Conservation (phyloP, 371 early-diverging fungal genomes). For the Mucor racemosus region DNA sequence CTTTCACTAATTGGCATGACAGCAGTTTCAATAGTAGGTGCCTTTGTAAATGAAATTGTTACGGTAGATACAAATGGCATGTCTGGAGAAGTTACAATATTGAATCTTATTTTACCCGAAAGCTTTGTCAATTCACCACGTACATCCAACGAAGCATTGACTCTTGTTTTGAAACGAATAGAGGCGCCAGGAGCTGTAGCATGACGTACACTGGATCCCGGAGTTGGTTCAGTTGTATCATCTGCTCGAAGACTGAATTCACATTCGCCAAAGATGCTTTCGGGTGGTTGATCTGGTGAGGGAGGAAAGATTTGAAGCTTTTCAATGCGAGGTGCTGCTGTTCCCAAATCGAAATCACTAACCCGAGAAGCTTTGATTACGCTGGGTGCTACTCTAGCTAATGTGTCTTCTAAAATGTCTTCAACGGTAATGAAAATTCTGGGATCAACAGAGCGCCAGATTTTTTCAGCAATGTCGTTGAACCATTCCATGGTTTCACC, state of each 20-base stretch:
- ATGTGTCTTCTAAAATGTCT: constrained; percentile 38
- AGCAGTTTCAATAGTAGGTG: constrained; percentile 37
- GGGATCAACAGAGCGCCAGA: constrained; percentile 43
- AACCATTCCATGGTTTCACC: constrained; percentile 49
- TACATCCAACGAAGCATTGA: constrained; percentile 38
- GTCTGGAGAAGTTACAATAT: constrained; percentile 36
- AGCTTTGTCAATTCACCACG: constrained; percentile 36
- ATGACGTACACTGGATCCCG: neutral
- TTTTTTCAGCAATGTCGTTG: constrained; percentile 36
- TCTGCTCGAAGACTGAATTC: constrained; percentile 33
- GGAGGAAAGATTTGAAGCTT: constrained; percentile 23
- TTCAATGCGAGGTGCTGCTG: constrained; percentile 40
- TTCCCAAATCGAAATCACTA: constrained; percentile 38
- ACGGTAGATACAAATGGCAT: constrained; percentile 42
- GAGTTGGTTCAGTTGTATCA: constrained; percentile 15
- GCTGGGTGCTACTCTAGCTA: constrained; percentile 27
- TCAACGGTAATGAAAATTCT: constrained; percentile 32
- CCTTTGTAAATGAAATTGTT: constrained; percentile 35
- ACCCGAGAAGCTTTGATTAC: constrained; percentile 38
- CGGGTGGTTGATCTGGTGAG: neutral
- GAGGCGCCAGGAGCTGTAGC: constrained; percentile 36
- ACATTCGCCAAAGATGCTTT: constrained; percentile 33
- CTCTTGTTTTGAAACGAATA: constrained; percentile 41
- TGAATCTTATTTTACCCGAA: constrained; percentile 38
- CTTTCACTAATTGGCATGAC: constrained; percentile 43